A percentile compares a stretch with the other conserved stretches of the same genome.
Conservation (phyloP, 2,329 filamentous ascomycete genomes). For the Aspergillus pseudoglaucus region DNA sequence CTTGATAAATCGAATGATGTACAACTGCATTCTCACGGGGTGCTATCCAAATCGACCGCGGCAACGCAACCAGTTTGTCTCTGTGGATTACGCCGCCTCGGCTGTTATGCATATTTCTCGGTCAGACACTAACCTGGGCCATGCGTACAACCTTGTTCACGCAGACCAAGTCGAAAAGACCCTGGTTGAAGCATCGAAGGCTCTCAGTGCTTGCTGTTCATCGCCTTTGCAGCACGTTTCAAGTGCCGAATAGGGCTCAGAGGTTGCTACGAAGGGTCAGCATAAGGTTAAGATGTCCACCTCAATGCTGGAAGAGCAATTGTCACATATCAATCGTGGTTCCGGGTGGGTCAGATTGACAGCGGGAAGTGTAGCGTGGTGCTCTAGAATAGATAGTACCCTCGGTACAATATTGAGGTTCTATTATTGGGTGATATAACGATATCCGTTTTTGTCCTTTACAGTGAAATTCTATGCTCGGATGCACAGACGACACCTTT, state of each 20-base stretch:
- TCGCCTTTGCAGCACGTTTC: slow-evolving; percentile 1
- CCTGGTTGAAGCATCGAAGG: neutral
- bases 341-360: neutral
- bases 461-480: neutral
- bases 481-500: too few relatives aligned
- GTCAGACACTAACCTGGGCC: slow-evolving; percentile 5
- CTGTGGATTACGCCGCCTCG: slow-evolving; percentile 11
- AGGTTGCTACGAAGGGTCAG: neutral
- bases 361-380: too few relatives aligned
- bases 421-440: neutral
- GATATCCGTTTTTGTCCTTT: too few relatives aligned
- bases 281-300: neutral
- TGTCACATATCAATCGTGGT: neutral
- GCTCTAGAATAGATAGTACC: too few relatives aligned
- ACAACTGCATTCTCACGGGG: slow-evolving; percentile 8
- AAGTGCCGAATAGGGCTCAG: neutral
- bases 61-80: slow-evolving; percentile 8
- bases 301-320: slow-evolving; percentile 1
- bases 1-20: slow-evolving; percentile 11
- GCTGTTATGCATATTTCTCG: slow-evolving; percentile 10
- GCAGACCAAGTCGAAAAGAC: neutral
- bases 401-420: too few relatives aligned
- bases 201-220: neutral
- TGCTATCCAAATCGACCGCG: slow-evolving; percentile 8
- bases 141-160: slow-evolving; percentile 12